Evolutionary conservation across 345 rosid species (phyloP).

Genomic region (Cardamine occulta): DNA sequence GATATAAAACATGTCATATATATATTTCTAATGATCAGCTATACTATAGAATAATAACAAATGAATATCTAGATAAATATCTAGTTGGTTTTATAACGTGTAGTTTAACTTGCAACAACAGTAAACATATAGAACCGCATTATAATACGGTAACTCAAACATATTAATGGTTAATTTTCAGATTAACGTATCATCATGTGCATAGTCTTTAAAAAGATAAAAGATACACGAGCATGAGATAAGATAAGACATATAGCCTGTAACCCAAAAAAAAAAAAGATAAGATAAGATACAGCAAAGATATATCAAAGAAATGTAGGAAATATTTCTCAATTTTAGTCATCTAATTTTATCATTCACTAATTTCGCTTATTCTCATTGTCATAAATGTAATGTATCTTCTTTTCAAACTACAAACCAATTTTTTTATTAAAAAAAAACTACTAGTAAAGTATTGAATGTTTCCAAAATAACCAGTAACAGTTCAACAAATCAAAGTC

Average conservation of each 20-base stretch:
- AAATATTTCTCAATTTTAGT: background rate
- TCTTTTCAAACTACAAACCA: background rate
- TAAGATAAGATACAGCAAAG: background rate
- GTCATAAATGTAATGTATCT: background rate
- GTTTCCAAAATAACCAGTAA: conserved; percentile 11
- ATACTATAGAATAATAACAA: too few species aligned
- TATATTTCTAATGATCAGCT: background rate
- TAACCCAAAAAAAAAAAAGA: background rate
- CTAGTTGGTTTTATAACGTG: background rate
- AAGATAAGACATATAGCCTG: background rate
- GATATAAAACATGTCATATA: background rate
- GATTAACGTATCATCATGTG: background rate
- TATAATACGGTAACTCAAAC: background rate
- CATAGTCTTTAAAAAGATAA: background rate
- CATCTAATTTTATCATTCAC: background rate
- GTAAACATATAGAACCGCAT: background rate
- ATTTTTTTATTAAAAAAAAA: background rate
- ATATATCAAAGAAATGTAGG: background rate
- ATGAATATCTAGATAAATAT: background rate
- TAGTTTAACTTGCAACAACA: background rate
- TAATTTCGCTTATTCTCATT: conserved; percentile 8
- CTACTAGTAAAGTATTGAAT: background rate
- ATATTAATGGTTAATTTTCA: background rate
- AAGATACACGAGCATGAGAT: too few species aligned
- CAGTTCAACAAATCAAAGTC: background rate